Evolutionary conservation across 257 asterid species (phyloP), one percentile per base, ranked within the genome.

Genomic region (Nicotiana knightiana): DNA sequence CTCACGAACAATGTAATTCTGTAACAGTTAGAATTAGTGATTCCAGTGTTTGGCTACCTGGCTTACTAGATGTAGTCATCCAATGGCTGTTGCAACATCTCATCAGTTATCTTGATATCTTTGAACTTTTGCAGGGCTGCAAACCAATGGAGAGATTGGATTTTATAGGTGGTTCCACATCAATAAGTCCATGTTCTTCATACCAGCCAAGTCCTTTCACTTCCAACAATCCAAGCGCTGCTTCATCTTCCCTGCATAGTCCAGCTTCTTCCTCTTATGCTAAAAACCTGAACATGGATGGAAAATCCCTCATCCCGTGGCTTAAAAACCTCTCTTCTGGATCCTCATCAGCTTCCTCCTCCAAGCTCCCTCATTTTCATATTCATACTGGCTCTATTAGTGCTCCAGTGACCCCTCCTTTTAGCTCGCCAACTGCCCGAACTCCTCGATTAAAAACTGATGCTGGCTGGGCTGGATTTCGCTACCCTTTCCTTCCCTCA

Each of bases 401-500:
- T 67, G 97, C 97, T 43, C 97, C 97, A 3, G 94, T 92, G 16
- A 89, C 95, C 57, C 95, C 97, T 86, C 97, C 97, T 26, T 84
- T 88, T 48, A 91, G 93, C 88, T 91, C 94, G 24, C 97, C 94
- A 17, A 89, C 90, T n/a, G 83, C 87, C 43, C 86, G 83, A 18
- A 92, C 96, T 73, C 92, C 91, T 28, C 86, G 90, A 48, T 11
- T 85, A 2, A 86, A 82, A 59, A 62, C 83, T 11, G 88, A 85
- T 67, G 87, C 88, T 15, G 84, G 86, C 65, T 83, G 88, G 91
- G 88, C 77, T 4, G 83, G 86, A 59, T 88, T 94, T 81, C 91
- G 73, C 83, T 86, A 58, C 92, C 88, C 68, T 83, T 81, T 54
- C 83, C 85, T 89, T 79, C 92, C 92, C 6, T 83, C 85, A 16